Evolutionary conservation across 2,329 filamentous ascomycete genomes (phyloP).

Genomic region (Fusarium sp.): DNA sequence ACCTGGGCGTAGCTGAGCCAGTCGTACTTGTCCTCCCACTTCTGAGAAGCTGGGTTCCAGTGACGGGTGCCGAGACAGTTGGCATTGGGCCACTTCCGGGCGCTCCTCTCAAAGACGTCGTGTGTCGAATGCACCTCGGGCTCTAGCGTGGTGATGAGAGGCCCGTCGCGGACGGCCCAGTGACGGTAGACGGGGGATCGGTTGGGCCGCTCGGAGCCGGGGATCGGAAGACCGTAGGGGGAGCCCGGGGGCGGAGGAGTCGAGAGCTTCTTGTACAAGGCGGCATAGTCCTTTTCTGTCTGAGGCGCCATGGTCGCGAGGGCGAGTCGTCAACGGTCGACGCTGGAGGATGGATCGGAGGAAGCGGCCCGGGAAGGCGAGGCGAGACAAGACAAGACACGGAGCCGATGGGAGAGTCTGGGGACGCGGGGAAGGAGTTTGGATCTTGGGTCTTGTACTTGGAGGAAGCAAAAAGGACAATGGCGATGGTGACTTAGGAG

Average conservation of each 20-base stretch:
- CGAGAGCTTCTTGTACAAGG: slow-evolving; percentile 65
- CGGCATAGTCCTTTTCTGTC: slow-evolving; percentile 48
- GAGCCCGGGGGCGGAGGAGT: slow-evolving; percentile 76
- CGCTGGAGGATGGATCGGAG: slow-evolving; percentile 6
- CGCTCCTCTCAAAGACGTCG: slow-evolving; percentile 81
- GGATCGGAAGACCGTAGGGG: slow-evolving; percentile 82
- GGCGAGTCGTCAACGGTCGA: slow-evolving; percentile 9
- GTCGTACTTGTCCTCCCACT: slow-evolving; percentile 78
- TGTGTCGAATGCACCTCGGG: slow-evolving; percentile 78
- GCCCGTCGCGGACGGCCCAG: slow-evolving; percentile 79
- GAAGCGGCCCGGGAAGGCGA: slow-evolving; percentile 23
- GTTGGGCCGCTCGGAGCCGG: slow-evolving; percentile 78
- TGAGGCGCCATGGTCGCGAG: slow-evolving; percentile 48
- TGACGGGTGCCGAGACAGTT: slow-evolving; percentile 84
- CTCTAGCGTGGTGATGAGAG: slow-evolving; percentile 78
- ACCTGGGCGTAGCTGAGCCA: slow-evolving; percentile 88
- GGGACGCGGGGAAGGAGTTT: slow-evolving; percentile 16
- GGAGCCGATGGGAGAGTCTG: slow-evolving; percentile 10
- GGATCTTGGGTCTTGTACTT: slow-evolving; percentile 12
- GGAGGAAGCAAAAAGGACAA: neutral
- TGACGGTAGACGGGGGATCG: slow-evolving; percentile 85
- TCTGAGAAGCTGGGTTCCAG: slow-evolving; percentile 80
- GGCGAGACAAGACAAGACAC: slow-evolving; percentile 21
- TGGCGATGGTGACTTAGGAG: slow-evolving; percentile 11
- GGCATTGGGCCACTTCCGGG: slow-evolving; percentile 71